Evolutionary conservation across 2,329 filamentous ascomycete genomes (phyloP), one percentile per base, ranked within the genome.

Genomic region (Ambrosiella cleistominuta): DNA sequence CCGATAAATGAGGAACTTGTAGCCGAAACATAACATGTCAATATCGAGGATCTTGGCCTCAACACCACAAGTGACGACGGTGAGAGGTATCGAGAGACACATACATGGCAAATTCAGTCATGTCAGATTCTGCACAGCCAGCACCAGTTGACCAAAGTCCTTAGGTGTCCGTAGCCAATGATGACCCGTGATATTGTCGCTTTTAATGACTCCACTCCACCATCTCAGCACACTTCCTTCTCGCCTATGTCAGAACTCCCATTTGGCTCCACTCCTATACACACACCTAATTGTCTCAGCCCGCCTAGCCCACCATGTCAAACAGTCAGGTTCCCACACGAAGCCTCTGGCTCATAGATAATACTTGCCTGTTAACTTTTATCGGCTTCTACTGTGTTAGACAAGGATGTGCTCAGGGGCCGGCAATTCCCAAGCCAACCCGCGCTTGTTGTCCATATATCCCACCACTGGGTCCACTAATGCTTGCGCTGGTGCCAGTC

Each of bases 391-490:
- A 3, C n/a, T 7, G 11, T 42, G 2, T 42, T 49, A n/a, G 13
- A n/a, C 45, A n/a, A 49, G 12, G 39, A 12, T n/a, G 6, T 19
- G 27, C 13, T 51, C 47, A 51, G 27, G 56, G 54, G n/a, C 72
- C 72, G 47, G 72, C 76, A 66, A 80, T 79, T 1, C 77, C 77
- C 12, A 80, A 66, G 8, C 77, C 77, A 35, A 79, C 72, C 52
- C 75, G 70, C 9, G 63, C 62, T 38, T 65, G 66, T 42, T 55
- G 57, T 37, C 65, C 57, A 60, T 63, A 62, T 15, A 65, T 64
- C 27, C 65, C 64, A 57, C 70, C 63, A 7, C 66, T 65, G 54
- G 65, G 67, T 12, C 66, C 68, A 52, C 67, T 65, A 57, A 64
- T 61, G 11, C 63, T 65, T 3, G 64, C 61, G 27, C 62, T 63